phyloP scores from a whole-genome alignment of 1,284 basidiomycete genomes.

The Puccinia triticina region DNA sequence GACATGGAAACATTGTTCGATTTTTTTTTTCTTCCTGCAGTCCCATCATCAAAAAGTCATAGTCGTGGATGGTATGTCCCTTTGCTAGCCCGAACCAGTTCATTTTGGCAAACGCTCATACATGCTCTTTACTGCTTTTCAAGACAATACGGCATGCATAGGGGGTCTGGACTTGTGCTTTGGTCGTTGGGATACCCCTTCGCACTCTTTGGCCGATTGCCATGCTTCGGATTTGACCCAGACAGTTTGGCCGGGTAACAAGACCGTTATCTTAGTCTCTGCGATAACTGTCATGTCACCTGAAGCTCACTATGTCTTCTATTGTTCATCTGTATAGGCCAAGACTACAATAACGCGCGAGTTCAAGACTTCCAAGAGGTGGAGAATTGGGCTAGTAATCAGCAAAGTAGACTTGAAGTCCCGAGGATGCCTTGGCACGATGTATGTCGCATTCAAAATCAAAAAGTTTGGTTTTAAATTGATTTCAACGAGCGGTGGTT shows the following conservation, averaged over 20 bases:
- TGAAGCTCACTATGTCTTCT: neutral
- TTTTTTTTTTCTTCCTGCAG: conserved; percentile 64
- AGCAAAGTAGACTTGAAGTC: conserved; percentile 61
- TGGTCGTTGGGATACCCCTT: conserved; percentile 87
- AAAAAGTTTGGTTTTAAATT: conserved; percentile 60
- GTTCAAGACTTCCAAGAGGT: conserved; percentile 81
- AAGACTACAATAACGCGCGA: conserved; percentile 64
- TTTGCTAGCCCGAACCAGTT: neutral
- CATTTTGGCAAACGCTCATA: neutral
- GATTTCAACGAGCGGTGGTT: conserved; percentile 34
- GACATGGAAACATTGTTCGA: too few relatives aligned
- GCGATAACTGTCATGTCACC: neutral
- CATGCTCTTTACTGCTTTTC: neutral
- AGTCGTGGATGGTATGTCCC: conserved; percentile 31
- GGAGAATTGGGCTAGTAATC: conserved; percentile 69
- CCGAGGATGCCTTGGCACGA: conserved; percentile 84
- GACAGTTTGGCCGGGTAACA: conserved; percentile 78
- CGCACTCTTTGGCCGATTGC: conserved; percentile 77
- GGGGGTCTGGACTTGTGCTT: conserved; percentile 90
- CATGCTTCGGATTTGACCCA: conserved; percentile 79
- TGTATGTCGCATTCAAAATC: conserved; percentile 62
- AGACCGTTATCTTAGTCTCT: neutral
- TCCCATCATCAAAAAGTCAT: conserved; percentile 75
- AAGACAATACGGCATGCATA: conserved; percentile 62
- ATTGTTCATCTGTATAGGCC: conserved; percentile 57